Evolutionary conservation across 768 basidiomycete species (phyloP).

Genomic region (Cytidiella melzeri): DNA sequence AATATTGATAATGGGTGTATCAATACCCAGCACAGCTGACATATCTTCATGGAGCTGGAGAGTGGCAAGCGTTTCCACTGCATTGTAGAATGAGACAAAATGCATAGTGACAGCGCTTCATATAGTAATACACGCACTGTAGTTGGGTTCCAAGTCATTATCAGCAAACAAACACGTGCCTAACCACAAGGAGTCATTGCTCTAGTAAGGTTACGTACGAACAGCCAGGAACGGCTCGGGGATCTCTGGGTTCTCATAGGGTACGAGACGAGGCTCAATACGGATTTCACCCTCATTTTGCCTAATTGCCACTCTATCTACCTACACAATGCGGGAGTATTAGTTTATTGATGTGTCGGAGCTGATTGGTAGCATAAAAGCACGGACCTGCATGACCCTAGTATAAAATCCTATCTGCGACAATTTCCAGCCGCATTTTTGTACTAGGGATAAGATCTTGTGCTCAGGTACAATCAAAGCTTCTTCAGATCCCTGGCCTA

Average conservation of each 20-base stretch:
- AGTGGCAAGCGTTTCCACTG: no score
- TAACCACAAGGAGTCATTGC: no score
- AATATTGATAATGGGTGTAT: no score
- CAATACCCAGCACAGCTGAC: no score
- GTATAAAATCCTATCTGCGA: slow-evolving; percentile 63
- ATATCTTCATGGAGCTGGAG: no score
- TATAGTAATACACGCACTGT: no score
- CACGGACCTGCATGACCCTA: slow-evolving; percentile 61
- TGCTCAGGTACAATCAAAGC: slow-evolving; percentile 13
- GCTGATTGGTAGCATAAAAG: background rate
- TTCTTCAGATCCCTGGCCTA: slow-evolving; percentile 14
- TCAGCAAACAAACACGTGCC: no score
- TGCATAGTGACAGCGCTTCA: no score
- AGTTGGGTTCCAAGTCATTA: no score
- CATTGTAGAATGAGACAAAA: no score
- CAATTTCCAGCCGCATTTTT: slow-evolving; percentile 45
- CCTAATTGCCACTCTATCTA: slow-evolving; percentile 34
- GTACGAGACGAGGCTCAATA: slow-evolving; percentile 34
- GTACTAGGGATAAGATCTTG: slow-evolving; percentile 35
- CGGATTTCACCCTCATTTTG: slow-evolving; percentile 35
- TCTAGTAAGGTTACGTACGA: slow-evolving; percentile 40
- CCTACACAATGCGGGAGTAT: slow-evolving; percentile 33
- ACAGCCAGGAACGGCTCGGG: slow-evolving; percentile 72
- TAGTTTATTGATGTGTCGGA: background rate
- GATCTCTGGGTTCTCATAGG: slow-evolving; percentile 59